Conservation (phyloP, 73 alveolate genomes). For the Symbiodinium pilosum region DNA sequence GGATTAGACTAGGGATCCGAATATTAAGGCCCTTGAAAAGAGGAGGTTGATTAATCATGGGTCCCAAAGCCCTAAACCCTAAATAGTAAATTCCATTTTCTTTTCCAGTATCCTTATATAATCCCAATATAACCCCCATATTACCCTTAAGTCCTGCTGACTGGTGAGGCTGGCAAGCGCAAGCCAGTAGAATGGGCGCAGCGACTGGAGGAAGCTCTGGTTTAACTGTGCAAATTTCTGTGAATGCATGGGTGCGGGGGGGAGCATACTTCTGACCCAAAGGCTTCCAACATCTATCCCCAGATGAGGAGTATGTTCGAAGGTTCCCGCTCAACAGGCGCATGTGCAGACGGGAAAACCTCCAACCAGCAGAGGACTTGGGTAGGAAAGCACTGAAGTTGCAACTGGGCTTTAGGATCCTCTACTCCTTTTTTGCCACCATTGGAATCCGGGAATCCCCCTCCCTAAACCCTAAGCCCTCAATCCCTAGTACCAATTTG, state of each 20-base stretch:
- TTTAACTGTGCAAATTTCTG: no score
- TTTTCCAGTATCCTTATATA: not conserved
- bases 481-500: not conserved
- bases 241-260: not conserved
- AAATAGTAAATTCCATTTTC: not conserved
- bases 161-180: not conserved
- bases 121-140: no score
- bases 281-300: not conserved
- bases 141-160: no score
- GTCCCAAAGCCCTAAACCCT: not conserved
- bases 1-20: no score
- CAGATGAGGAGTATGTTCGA: no score
- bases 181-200: not conserved
- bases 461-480: not conserved
- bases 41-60: not conserved
- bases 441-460: not conserved
- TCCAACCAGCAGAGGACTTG: no score
- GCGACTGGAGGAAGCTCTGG: not conserved
- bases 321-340: no score
- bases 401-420: not conserved
- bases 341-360: no score
- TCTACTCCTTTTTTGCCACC: not conserved
- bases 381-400: no score
- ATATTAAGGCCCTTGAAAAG: not conserved
- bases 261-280: not conserved